Evolutionary conservation across 2,329 filamentous ascomycete species (phyloP).

Genomic region (Aspergillus floridensis): DNA sequence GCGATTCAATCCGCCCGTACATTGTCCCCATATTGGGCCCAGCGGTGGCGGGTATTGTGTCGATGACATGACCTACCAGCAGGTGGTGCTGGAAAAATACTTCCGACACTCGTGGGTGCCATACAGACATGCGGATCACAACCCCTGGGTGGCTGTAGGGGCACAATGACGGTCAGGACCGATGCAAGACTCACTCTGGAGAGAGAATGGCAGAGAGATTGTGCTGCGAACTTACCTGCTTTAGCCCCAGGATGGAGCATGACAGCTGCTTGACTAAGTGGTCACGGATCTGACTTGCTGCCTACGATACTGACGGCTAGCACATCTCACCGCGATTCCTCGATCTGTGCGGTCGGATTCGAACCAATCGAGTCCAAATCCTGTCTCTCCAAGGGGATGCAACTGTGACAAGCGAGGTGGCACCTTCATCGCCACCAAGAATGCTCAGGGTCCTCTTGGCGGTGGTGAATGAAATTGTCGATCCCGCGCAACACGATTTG

Average conservation of each 20-base stretch:
- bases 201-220: too few relatives aligned
- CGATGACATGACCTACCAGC: constrained; percentile 24
- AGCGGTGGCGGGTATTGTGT: constrained; percentile 28
- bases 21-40: constrained; percentile 29
- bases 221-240: background rate
- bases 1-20: constrained; percentile 24
- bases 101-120: constrained; percentile 26
- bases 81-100: constrained; percentile 25
- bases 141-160: constrained; percentile 16
- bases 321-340: too few relatives aligned
- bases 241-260: background rate
- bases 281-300: background rate
- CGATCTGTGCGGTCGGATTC: too few relatives aligned
- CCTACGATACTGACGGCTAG: background rate
- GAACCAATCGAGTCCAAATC: background rate
- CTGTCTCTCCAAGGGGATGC: background rate
- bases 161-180: background rate
- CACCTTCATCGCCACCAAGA: background rate
- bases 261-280: background rate
- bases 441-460: background rate
- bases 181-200: background rate
- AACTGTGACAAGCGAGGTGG: background rate
- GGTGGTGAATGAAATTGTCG: background rate
- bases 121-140: constrained; percentile 19
- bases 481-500: background rate